These are phyloP conservation scores for Nidula microcarpa DNA, from an alignment of 768 basidiomycete genomes.

Conservation along the genomic window DNA sequence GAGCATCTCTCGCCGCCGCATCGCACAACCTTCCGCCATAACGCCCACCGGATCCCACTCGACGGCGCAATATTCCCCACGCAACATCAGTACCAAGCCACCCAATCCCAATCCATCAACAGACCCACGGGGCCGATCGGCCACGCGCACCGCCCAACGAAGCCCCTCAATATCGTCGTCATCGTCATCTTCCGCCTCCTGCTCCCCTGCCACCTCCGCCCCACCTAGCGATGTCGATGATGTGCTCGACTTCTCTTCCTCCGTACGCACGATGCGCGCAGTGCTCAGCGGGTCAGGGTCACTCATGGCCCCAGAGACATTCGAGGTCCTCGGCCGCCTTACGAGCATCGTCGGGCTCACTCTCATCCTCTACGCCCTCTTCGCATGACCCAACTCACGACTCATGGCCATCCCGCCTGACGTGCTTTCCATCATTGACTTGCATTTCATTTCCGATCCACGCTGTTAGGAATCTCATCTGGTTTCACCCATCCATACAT, in stretches of 20 bases:
- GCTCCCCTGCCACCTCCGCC: not conserved
- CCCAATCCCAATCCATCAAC: not conserved
- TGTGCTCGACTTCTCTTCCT: not conserved
- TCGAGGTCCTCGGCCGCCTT: slow-evolving; percentile 3
- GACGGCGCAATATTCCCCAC: not conserved
- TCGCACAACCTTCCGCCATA: not conserved
- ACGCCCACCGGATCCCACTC: not conserved
- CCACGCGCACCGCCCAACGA: not conserved
- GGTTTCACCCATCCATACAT: too few species aligned
- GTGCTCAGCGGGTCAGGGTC: not conserved
- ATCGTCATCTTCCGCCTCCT: not conserved
- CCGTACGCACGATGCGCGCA: not conserved
- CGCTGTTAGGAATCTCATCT: too few species aligned
- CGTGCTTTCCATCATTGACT: too few species aligned
- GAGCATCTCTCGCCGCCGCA: not conserved
- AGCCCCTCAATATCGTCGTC: not conserved
- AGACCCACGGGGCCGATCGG: not conserved
- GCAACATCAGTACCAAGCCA: not conserved
- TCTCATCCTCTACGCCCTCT: slow-evolving; percentile 4
- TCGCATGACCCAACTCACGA: not conserved
- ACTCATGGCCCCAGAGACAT: not conserved
- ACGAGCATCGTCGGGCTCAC: slow-evolving; percentile 6
- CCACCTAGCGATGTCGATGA: not conserved
- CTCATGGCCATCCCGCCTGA: too few species aligned
- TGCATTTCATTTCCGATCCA: too few species aligned